Percentiles rank a stretch among this genome's conserved stretches.
These are phyloP conservation scores for Candida sp. DNA, from an alignment of 1,139 yeast genomes.

Conservation along the genomic window DNA sequence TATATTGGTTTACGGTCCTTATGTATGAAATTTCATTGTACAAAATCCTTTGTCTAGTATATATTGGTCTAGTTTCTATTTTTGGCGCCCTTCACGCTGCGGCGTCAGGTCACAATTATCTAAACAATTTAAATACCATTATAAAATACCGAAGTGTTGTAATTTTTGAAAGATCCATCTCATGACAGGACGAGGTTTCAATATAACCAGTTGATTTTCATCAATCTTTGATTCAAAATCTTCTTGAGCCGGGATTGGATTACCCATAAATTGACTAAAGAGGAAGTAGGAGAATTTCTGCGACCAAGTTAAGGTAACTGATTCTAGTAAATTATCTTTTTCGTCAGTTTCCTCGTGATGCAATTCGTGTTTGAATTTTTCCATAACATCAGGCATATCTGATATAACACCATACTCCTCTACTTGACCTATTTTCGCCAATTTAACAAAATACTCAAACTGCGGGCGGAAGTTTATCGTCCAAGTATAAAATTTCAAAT, in stretches of 20 bases:
- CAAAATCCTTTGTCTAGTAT: too few relatives aligned
- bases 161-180: conserved; percentile 24
- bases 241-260: conserved; percentile 10
- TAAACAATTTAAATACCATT: too few relatives aligned
- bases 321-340: conserved; percentile 11
- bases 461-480: conserved; percentile 63
- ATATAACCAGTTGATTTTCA: conserved; percentile 16
- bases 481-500: conserved; percentile 71
- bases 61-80: too few relatives aligned
- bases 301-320: conserved; percentile 15
- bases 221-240: conserved; percentile 22
- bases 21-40: too few relatives aligned
- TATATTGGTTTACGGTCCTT: too few relatives aligned
- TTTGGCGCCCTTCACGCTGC: too few relatives aligned
- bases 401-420: conserved; percentile 54
- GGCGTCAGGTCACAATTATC: too few relatives aligned
- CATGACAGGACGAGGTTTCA: conserved; percentile 14
- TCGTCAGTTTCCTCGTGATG: conserved; percentile 7
- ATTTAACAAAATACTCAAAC: conserved; percentile 36
- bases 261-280: conserved; percentile 13
- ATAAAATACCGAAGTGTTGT: conserved; percentile 33
- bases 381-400: conserved; percentile 53
- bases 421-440: conserved; percentile 24
- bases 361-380: conserved; percentile 10
- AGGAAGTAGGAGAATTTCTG: conserved; percentile 18